These are phyloP conservation scores for Yamadazyma oceani DNA, from an alignment of 1,139 yeast species.

Conservation along the genomic window DNA sequence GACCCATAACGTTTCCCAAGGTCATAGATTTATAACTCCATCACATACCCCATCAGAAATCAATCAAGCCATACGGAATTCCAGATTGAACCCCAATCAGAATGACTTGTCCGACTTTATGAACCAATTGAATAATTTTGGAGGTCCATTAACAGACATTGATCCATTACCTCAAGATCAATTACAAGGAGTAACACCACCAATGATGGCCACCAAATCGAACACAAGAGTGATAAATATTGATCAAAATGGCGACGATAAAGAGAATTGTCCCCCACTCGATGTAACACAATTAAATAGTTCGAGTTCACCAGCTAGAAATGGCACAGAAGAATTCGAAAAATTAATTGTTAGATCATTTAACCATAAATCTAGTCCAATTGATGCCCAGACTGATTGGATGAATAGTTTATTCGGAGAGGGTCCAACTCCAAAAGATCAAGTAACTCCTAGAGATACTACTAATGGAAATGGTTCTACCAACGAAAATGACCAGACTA, in stretches of 20 bases:
- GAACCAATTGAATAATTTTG: constrained; percentile 48
- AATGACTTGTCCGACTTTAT: constrained; percentile 47
- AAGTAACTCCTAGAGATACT: constrained; percentile 37
- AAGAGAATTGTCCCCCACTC: constrained; percentile 40
- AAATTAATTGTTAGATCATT: constrained; percentile 40
- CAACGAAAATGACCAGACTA: constrained; percentile 5
- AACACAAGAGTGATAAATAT: constrained; percentile 47
- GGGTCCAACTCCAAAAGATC: constrained; percentile 48
- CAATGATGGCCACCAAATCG: constrained; percentile 50
- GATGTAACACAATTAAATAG: constrained; percentile 15
- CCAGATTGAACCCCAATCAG: constrained; percentile 26
- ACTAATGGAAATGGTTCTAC: constrained; percentile 11
- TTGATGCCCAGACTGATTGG: constrained; percentile 28
- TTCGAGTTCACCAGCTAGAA: constrained; percentile 19
- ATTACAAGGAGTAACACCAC: constrained; percentile 38
- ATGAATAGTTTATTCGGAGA: constrained; percentile 34
- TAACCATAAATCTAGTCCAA: constrained; percentile 32
- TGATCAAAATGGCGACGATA: constrained; percentile 41
- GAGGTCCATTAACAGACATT: constrained; percentile 57
- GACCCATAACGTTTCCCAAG: neutral
- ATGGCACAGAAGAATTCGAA: constrained; percentile 37
- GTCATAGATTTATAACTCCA: constrained; percentile 40
- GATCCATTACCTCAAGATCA: constrained; percentile 47
- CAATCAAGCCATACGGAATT: constrained; percentile 41
- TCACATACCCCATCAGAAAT: constrained; percentile 47